A percentile compares a stretch with the other conserved stretches of the same genome.
These are phyloP conservation scores for Solanum dulcamara DNA, from an alignment of 257 asterid species.

Conservation along the genomic window DNA sequence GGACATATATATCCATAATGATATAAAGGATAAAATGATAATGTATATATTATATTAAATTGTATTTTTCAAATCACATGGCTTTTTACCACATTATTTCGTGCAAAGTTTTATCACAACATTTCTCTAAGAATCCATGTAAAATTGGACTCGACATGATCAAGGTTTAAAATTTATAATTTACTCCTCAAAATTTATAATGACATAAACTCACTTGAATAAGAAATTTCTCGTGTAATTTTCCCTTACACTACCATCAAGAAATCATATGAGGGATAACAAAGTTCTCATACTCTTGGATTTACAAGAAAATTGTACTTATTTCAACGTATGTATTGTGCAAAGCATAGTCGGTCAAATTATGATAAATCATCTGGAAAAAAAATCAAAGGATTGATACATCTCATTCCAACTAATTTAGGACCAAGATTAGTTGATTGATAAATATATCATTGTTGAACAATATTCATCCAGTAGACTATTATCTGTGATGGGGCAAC, in stretches of 20 bases:
- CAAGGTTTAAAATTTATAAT: neutral
- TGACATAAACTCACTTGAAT: neutral
- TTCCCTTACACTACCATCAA: neutral
- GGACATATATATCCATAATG: no score
- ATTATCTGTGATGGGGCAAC: neutral
- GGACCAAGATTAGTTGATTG: neutral
- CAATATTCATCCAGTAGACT: neutral
- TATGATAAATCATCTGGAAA: neutral
- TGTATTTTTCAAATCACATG: no score
- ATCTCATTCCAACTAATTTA: neutral
- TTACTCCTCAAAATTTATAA: neutral
- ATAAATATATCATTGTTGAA: neutral
- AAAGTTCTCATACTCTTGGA: neutral
- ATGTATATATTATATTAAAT: no score
- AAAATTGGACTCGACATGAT: neutral
- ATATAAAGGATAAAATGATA: no score
- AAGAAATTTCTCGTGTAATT: neutral
- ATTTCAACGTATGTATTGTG: neutral
- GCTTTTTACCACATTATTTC: no score
- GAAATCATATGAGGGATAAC: neutral
- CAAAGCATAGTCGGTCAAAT: neutral
- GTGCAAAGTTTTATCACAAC: neutral
- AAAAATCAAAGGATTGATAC: neutral
- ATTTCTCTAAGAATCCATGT: neutral
- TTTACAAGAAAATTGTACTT: neutral